Evolutionary conservation across 2,329 filamentous ascomycete species (phyloP), one percentile per base, ranked within the genome.

Genomic region (Penicillium nordicum): DNA sequence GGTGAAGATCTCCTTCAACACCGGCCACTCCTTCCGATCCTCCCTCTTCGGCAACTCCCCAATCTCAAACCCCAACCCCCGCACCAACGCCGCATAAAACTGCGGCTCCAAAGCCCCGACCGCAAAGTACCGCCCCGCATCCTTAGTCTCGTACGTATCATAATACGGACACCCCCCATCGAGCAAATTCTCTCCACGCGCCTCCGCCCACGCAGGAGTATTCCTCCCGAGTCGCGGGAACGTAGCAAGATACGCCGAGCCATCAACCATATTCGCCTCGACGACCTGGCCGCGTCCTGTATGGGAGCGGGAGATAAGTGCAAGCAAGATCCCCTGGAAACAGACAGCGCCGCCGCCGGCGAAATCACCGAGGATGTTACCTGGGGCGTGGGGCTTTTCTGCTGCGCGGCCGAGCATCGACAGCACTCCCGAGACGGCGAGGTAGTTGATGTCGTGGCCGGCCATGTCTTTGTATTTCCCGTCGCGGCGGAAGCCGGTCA

Each of bases 211-310:
- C 38, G 86, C 69, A 0, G 83, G 80, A 7, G 79, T 86, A 69
- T 87, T 86, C 59, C 81, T 79, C 29, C 80, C 79, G 58, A 95
- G 78, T 34, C 93, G 81, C 50, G 89, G 87, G 76, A 93, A 93
- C 0, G 86, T 88, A 1, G 88, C 87, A 27, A 97, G 77, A 72
- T 93, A 93, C 36, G 86, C 84, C 23, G 83, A 84, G 9, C 93
- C 93, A 76, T 97, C 93, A 12, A 97, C 93, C 93, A 97, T 97
- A 73, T 96, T 97, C 16, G 90, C 90, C 76, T 97, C 91, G 9
- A 97, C 92, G 12, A 97, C 87, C 75, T 97, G 93, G 0, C 93
- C 93, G 2, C 76, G 77, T 0, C 90, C 90, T 0, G 80, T 86
- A 42, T 74, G 76, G 47, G 80, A 77, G 34, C 91, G 79, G 14